These are phyloP conservation scores for Mucor sp. DNA, from an alignment of 371 early-diverging fungal species.

Conservation along the genomic window DNA sequence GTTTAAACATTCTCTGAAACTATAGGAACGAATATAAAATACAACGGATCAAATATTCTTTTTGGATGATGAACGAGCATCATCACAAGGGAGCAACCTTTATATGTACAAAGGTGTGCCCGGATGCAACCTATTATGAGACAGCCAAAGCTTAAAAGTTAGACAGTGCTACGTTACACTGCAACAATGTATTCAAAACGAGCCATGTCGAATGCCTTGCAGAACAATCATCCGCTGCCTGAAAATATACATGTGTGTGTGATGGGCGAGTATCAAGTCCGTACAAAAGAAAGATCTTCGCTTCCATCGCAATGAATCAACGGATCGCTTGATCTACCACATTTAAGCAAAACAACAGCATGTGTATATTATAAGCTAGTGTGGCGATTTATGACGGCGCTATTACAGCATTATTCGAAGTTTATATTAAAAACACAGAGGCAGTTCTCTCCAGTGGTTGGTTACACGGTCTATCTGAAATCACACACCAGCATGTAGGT, in stretches of 20 bases:
- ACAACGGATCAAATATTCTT: not conserved
- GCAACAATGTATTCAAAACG: not conserved
- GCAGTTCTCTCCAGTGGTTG: not conserved
- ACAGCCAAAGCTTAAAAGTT: not conserved
- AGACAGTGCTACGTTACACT: not conserved
- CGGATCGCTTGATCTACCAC: not conserved
- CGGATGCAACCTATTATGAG: not conserved
- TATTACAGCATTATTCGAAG: not conserved
- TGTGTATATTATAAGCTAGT: not conserved
- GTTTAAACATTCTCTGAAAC: not conserved
- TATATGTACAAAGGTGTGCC: not conserved
- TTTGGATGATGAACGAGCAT: not conserved
- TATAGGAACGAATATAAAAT: not conserved
- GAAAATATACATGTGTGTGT: not conserved
- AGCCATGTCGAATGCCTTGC: too few relatives aligned
- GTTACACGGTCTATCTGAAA: not conserved
- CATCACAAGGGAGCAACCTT: not conserved
- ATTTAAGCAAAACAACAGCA: not conserved
- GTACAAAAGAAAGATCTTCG: not conserved
- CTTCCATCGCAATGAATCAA: not conserved
- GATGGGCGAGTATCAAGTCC: not conserved
- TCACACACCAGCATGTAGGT: not conserved
- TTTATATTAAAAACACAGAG: not conserved
- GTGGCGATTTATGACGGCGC: not conserved
- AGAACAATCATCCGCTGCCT: not conserved